phyloP scores from a whole-genome alignment of 2,329 filamentous ascomycete species.

The Penicillium freii region DNA sequence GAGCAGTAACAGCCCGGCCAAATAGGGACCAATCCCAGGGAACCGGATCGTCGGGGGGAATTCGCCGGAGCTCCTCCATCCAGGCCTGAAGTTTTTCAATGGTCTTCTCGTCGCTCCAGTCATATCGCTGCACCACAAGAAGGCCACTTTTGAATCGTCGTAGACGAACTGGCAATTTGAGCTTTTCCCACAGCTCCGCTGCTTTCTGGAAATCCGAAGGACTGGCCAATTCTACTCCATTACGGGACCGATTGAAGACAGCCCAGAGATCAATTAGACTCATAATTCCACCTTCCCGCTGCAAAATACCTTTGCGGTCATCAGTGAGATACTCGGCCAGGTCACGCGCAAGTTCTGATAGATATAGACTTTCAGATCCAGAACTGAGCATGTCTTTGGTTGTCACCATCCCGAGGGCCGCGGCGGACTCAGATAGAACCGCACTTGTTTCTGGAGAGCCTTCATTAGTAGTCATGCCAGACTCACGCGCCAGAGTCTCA shows the following conservation, averaged over 20 bases:
- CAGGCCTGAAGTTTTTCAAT: constrained; percentile 72
- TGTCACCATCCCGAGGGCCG: constrained; percentile 81
- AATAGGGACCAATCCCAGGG: constrained; percentile 75
- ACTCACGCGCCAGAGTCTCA: constrained; percentile 76
- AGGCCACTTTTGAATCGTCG: constrained; percentile 89
- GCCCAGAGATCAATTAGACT: constrained; percentile 90
- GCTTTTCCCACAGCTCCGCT: constrained; percentile 79
- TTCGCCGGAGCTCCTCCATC: constrained; percentile 69
- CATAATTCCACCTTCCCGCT: constrained; percentile 80
- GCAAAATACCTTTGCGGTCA: constrained; percentile 73
- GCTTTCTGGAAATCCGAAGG: constrained; percentile 90
- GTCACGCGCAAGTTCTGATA: constrained; percentile 81
- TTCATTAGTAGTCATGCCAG: constrained; percentile 56
- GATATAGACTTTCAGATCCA: constrained; percentile 79
- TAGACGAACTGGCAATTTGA: constrained; percentile 81
- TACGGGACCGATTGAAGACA: constrained; percentile 87
- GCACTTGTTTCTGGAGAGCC: constrained; percentile 68
- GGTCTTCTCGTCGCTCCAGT: constrained; percentile 88
- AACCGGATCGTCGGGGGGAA: constrained; percentile 63
- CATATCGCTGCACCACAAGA: constrained; percentile 85
- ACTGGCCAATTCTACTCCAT: constrained; percentile 90
- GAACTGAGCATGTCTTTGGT: constrained; percentile 90
- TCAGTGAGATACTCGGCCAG: constrained; percentile 87
- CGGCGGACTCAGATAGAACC: constrained; percentile 76
- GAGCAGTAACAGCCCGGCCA: constrained; percentile 82